phyloP scores from a whole-genome alignment of 129 eudicot genomes.

The Ambrosia trifida region DNA sequence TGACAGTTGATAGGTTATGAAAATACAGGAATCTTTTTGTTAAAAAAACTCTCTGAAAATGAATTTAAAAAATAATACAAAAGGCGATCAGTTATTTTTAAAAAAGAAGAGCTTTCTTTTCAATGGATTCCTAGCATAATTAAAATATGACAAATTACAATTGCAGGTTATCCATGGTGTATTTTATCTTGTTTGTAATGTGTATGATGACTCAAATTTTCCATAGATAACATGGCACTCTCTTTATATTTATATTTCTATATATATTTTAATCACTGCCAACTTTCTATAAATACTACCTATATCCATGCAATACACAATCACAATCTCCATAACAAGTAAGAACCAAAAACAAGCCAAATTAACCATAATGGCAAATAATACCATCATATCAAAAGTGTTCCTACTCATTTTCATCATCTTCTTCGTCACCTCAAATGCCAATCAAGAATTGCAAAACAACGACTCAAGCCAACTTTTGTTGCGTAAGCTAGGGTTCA shows the following conservation, averaged over 20 bases:
- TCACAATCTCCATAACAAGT: slow-evolving; percentile 3
- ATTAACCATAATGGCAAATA: slow-evolving; percentile 26
- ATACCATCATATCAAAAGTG: slow-evolving; percentile 16
- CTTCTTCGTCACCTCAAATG: slow-evolving; percentile 19
- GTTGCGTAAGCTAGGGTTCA: slow-evolving; percentile 37
- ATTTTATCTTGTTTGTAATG: background rate
- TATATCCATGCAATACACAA: slow-evolving; percentile 28
- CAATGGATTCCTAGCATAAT: slow-evolving; percentile 4
- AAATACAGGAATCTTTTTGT: background rate
- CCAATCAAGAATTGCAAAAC: slow-evolving; percentile 17
- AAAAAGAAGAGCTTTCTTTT: background rate
- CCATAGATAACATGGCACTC: slow-evolving; percentile 14
- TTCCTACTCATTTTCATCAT: slow-evolving; percentile 23
- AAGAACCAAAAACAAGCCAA: slow-evolving; percentile 17
- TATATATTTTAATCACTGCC: background rate
- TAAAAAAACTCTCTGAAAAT: background rate
- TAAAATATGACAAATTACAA: slow-evolving; percentile 18
- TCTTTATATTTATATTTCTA: background rate
- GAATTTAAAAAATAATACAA: background rate
- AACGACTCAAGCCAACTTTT: slow-evolving; percentile 28
- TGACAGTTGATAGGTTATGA: background rate
- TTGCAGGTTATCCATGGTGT: slow-evolving; percentile 22
- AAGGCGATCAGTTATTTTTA: background rate
- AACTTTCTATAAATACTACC: slow-evolving; percentile 29
- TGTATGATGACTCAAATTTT: slow-evolving; percentile 20